These are phyloP conservation scores for Cercospora brassicicola DNA, from an alignment of 2,329 filamentous ascomycete species.

Conservation along the genomic window DNA sequence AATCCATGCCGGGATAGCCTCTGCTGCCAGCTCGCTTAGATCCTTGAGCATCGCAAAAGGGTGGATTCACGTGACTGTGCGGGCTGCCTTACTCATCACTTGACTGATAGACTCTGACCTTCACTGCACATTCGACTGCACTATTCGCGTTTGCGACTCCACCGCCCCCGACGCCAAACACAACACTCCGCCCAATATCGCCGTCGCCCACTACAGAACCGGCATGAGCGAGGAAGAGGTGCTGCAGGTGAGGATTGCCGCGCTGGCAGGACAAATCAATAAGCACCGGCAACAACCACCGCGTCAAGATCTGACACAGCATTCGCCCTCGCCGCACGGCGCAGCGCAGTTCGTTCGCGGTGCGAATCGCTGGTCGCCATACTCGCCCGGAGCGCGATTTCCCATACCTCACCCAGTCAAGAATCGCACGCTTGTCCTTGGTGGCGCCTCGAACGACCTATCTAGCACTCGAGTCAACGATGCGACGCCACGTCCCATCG, in stretches of 20 bases:
- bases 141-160: background rate
- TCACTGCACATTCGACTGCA: background rate
- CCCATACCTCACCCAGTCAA: conserved; percentile 46
- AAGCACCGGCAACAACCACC: conserved; percentile 32
- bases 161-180: background rate
- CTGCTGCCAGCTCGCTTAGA: background rate
- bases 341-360: conserved; percentile 6
- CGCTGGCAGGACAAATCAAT: conserved; percentile 36
- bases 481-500: conserved; percentile 34
- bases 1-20: background rate
- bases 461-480: conserved; percentile 14
- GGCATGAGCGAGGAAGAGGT: conserved; percentile 36
- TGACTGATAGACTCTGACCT: background rate
- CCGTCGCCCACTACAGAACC: background rate
- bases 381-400: conserved; percentile 19
- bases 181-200: background rate
- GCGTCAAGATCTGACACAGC: background rate
- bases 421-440: conserved; percentile 61
- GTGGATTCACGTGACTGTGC: background rate
- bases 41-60: background rate
- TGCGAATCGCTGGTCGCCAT: conserved; percentile 31
- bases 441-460: conserved; percentile 23
- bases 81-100: background rate
- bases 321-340: background rate
- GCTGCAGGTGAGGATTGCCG: conserved; percentile 36